Evolutionary conservation across 148 eudicot genomes (phyloP), one percentile per base, ranked within the genome.

Genomic region (Arbutus unedo): DNA sequence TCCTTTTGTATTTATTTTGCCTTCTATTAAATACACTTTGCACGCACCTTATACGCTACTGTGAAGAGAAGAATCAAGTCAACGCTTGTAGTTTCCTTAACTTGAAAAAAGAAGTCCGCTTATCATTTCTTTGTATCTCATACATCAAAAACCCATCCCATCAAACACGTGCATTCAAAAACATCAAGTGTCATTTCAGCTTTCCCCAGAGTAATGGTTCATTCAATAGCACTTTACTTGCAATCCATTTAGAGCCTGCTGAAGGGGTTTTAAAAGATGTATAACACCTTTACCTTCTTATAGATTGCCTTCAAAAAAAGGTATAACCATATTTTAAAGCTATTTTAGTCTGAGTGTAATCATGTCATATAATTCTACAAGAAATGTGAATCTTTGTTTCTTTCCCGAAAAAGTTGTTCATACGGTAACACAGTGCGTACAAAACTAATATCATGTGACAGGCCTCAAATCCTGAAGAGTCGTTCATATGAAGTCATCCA

Each of bases 31-130:
- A 97, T 72, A 93, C 98, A 89, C 93, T 93, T 80, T 94, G 99
- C 97, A 97, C 93, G 62, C 97, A 96, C 77, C 93, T 89, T 83
- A 94, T 94, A 53, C 99, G 97, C 86, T 97, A 98, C 99, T 97
- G 81, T 45, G 21, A 81, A 85, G 49, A 74, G 71, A 18, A 59
- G 43, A 79, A 71, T 9, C 62, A 74, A 18, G 45, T 38, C 25
- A 1, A 11, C n/a, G 50, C 25, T 18, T 74, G 25, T 9, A 3
- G 13, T 21, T 48, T 74, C 56, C 10, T 49, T 23, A 48, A 49
- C 41, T 19, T 49, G 18, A 8, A 19, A 16, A 16, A 21, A 8
- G 7, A 6, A 73, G 75, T 3, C 50, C 5, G 3, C 51, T 45
- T 19, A 73, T 73, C 53, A 16, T 18, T 47, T 73, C 2, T 4